Conservation (phyloP, 257 asterid genomes). For the Dorcoceras hygrometricum region DNA sequence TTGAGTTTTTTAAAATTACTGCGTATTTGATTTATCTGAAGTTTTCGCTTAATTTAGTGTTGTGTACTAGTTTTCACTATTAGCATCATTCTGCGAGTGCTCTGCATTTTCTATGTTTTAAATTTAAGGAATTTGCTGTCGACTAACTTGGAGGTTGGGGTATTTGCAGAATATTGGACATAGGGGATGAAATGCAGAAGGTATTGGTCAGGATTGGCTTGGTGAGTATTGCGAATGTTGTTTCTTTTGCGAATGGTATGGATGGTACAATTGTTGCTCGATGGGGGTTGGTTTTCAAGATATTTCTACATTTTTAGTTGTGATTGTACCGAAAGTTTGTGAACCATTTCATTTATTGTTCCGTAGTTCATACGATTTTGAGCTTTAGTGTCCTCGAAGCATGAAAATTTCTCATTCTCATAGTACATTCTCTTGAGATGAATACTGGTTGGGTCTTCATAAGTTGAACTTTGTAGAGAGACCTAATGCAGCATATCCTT, state of each 20-base stretch:
- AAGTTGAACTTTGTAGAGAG: neutral
- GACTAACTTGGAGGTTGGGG: constrained; percentile 7
- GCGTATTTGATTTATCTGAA: neutral
- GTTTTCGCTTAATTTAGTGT: neutral
- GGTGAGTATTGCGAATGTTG: constrained; percentile 30
- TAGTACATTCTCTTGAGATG: neutral
- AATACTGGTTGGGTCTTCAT: constrained; percentile 1
- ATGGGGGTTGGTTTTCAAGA: neutral
- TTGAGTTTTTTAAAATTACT: neutral
- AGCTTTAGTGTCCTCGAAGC: neutral
- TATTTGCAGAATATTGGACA: constrained; percentile 39
- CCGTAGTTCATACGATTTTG: too few species aligned
- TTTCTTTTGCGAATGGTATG: neutral
- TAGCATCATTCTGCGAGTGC: constrained; percentile 4
- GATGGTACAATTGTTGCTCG: neutral
- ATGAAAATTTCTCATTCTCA: neutral
- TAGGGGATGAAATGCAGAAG: constrained; percentile 39
- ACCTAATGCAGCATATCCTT: neutral
- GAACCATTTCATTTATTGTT: neutral
- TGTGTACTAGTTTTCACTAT: neutral
- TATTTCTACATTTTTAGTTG: neutral
- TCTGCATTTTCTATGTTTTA: neutral
- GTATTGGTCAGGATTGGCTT: constrained; percentile 25
- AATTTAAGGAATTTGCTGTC: constrained; percentile 13
- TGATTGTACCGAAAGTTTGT: neutral